A percentile compares a stretch with the other conserved stretches of the same genome.
Conservation (phyloP, 2,329 filamentous ascomycete genomes). For the Fusarium circinatum region DNA sequence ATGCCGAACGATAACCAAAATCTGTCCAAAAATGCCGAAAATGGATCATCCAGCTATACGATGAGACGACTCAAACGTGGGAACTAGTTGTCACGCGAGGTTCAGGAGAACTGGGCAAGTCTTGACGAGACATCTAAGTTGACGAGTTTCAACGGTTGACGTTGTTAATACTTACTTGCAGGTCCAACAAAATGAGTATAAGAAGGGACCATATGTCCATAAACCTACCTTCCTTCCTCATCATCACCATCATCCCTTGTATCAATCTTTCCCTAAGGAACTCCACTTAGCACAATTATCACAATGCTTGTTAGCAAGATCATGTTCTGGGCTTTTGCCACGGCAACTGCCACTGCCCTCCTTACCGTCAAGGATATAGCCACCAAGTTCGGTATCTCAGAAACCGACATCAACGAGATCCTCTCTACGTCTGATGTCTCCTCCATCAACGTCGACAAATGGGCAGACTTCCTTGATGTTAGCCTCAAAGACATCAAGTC, state of each 20-base stretch:
- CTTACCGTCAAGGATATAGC: not conserved
- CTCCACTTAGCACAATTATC: not conserved
- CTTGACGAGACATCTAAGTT: not conserved
- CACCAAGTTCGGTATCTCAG: not conserved
- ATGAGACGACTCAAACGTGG: not conserved
- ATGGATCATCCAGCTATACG: not conserved
- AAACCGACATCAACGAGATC: not conserved
- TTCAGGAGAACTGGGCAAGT: no score
- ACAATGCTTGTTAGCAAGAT: slow-evolving; percentile 7
- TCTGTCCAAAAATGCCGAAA: not conserved
- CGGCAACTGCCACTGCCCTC: not conserved
- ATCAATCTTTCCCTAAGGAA: not conserved
- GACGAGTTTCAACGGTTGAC: no score
- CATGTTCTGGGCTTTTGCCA: not conserved
- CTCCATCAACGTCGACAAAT: not conserved
- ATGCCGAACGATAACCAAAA: not conserved
- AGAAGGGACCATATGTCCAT: not conserved
- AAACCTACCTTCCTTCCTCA: not conserved
- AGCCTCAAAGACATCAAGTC: not conserved
- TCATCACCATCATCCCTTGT: not conserved
- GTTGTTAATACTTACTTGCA: no score
- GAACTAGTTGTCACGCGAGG: not conserved
- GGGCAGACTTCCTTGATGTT: not conserved
- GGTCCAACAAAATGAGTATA: not conserved
- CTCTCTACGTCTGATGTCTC: not conserved